A percentile compares a stretch with the other conserved stretches of the same genome.
phyloP scores from a whole-genome alignment of 805 yeast species.

The Metschnikowia dekortorum region DNA sequence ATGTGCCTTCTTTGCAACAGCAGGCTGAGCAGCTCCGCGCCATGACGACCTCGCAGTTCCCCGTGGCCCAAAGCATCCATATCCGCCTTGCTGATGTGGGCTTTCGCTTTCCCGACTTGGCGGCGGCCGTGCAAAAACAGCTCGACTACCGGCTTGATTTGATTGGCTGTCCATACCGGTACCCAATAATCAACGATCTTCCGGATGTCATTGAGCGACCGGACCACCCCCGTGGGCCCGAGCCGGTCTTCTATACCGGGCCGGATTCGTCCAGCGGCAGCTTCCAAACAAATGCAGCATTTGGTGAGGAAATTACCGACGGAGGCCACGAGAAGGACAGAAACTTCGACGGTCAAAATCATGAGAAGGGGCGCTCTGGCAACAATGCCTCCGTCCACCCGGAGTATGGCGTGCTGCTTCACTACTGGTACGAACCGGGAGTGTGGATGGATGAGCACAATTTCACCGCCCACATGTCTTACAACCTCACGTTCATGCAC shows the following conservation, averaged over 20 bases:
- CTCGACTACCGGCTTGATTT: constrained; percentile 18
- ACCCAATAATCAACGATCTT: constrained; percentile 10
- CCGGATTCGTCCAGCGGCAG: neutral
- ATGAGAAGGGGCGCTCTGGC: too few species aligned
- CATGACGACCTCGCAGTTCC: constrained; percentile 7
- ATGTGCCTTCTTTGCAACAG: neutral
- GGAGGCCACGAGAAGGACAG: too few species aligned
- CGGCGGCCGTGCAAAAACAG: constrained; percentile 42
- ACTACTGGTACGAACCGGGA: constrained; percentile 39
- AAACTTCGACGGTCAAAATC: too few species aligned
- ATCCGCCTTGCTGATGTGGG: constrained; percentile 35
- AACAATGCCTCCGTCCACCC: neutral
- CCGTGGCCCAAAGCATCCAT: constrained; percentile 21
- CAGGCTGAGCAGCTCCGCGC: constrained; percentile 9
- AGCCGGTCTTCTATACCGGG: constrained; percentile 1
- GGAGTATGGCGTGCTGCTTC: constrained; percentile 25
- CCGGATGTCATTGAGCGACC: constrained; percentile 9
- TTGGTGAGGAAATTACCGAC: too few species aligned
- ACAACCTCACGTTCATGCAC: constrained; percentile 42
- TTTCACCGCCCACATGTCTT: constrained; percentile 31
- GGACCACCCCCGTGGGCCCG: neutral
- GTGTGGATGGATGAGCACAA: constrained; percentile 40
- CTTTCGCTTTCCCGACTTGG: constrained; percentile 63
- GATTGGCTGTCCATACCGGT: constrained; percentile 8
- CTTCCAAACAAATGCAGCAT: too few species aligned